Conservation (phyloP, 208 protist genomes). For the Acanthamoeba castellanii region DNA sequence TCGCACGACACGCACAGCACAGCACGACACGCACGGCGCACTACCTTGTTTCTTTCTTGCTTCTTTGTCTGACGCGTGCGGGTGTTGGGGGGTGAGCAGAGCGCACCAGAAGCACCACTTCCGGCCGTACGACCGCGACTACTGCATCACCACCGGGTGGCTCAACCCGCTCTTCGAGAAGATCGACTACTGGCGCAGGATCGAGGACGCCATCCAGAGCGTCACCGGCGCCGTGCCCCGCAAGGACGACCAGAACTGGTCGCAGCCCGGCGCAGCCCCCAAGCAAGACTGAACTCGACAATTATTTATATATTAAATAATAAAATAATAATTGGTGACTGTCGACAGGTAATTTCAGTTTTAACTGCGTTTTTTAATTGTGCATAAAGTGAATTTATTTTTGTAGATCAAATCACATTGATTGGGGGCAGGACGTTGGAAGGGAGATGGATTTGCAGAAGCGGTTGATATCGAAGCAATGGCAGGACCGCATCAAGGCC, state of each 20-base stretch:
- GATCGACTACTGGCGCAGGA: slow-evolving; percentile 92
- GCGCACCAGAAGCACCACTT: slow-evolving; percentile 93
- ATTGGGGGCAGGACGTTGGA: not conserved
- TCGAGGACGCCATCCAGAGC: slow-evolving; percentile 90
- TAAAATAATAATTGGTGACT: no score
- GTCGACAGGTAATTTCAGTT: no score
- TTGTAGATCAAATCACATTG: no score
- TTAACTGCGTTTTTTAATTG: no score
- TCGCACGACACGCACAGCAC: no score
- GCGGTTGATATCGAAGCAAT: slow-evolving; percentile 56
- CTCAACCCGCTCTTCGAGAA: slow-evolving; percentile 92
- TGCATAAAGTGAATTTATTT: no score
- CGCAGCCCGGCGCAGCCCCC: not conserved
- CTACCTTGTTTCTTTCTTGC: not conserved
- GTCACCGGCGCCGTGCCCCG: slow-evolving; percentile 85
- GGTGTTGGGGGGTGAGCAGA: not conserved
- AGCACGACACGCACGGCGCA: no score
- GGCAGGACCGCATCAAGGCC: slow-evolving; percentile 57
- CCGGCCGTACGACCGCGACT: slow-evolving; percentile 92
- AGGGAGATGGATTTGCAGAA: slow-evolving; percentile 28
- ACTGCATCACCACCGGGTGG: slow-evolving; percentile 96
- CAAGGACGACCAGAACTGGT: slow-evolving; percentile 26
- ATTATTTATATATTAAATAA: no score
- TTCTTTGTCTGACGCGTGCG: not conserved
- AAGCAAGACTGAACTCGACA: not conserved